Conservation (phyloP, 2,329 filamentous ascomycete species). For the Fusarium camptoceras region DNA sequence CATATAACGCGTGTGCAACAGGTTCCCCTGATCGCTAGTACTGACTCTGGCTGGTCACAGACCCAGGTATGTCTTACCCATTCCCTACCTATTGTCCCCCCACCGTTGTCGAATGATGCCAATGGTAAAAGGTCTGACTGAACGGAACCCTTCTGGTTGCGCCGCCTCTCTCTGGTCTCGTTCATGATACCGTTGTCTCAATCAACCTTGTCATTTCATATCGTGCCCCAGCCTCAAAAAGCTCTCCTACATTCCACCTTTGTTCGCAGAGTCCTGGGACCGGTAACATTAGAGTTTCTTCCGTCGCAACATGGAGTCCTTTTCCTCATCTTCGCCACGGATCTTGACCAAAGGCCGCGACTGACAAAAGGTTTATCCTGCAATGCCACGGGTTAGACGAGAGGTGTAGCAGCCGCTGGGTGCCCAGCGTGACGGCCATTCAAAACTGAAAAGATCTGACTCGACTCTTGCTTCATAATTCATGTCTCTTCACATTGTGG, state of each 20-base stretch:
- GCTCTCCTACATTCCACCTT: slow-evolving; percentile 22
- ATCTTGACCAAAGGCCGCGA: slow-evolving; percentile 70
- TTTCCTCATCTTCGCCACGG: slow-evolving; percentile 58
- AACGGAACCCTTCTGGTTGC: slow-evolving; percentile 61
- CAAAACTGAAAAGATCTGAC: slow-evolving; percentile 84
- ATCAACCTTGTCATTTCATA: slow-evolving; percentile 27
- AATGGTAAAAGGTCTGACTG: slow-evolving; percentile 75
- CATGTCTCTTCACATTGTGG: neutral
- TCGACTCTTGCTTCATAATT: slow-evolving; percentile 24
- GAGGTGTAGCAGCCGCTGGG: slow-evolving; percentile 61
- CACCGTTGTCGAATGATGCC: slow-evolving; percentile 61
- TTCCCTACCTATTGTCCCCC: neutral
- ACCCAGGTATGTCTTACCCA: slow-evolving; percentile 29
- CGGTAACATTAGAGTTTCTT: slow-evolving; percentile 32
- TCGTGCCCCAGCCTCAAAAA: slow-evolving; percentile 16
- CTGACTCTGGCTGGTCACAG: slow-evolving; percentile 4
- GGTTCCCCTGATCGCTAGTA: neutral
- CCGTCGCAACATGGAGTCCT: slow-evolving; percentile 66
- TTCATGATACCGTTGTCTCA: slow-evolving; percentile 24
- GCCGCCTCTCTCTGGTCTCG: slow-evolving; percentile 42
- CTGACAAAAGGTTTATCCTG: slow-evolving; percentile 54
- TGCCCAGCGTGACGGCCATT: slow-evolving; percentile 62
- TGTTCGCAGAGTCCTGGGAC: slow-evolving; percentile 35
- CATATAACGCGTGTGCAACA: neutral
- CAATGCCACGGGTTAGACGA: slow-evolving; percentile 20